These are phyloP conservation scores for Metschnikowia baotianmanensis DNA, from an alignment of 805 yeast species.

Conservation along the genomic window DNA sequence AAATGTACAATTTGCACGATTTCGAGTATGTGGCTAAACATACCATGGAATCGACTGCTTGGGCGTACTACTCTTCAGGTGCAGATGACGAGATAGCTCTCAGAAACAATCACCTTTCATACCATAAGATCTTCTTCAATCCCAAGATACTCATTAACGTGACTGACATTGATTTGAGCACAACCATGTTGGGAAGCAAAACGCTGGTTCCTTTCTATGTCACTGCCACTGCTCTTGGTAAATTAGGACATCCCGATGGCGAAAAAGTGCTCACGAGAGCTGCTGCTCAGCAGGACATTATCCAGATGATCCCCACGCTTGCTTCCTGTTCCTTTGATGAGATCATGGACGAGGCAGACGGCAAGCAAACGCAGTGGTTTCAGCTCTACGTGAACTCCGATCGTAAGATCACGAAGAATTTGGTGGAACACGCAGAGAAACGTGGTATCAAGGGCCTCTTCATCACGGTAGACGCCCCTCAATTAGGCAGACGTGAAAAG, in stretches of 20 bases:
- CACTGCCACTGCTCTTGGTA: constrained; percentile 47
- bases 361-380: constrained; percentile 42
- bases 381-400: constrained; percentile 48
- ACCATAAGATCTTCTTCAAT: constrained; percentile 40
- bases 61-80: constrained; percentile 72
- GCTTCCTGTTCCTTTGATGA: constrained; percentile 43
- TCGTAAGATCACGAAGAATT: constrained; percentile 28
- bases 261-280: constrained; percentile 42
- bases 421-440: constrained; percentile 38
- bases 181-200: constrained; percentile 29
- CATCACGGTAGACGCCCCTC: constrained; percentile 56
- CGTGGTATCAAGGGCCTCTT: constrained; percentile 46
- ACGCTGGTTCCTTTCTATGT: constrained; percentile 47
- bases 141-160: constrained; percentile 43
- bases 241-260: constrained; percentile 44
- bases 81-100: constrained; percentile 49
- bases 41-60: constrained; percentile 71
- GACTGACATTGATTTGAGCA: constrained; percentile 25
- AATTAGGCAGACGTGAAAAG: constrained; percentile 76
- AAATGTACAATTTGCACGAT: constrained; percentile 75
- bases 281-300: constrained; percentile 37
- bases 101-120: constrained; percentile 44
- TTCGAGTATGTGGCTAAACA: constrained; percentile 84
- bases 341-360: constrained; percentile 34
- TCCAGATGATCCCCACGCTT: constrained; percentile 48